These are phyloP conservation scores for Penicillium canariense DNA, from an alignment of 495 filamentous ascomycete genomes.

Conservation along the genomic window DNA sequence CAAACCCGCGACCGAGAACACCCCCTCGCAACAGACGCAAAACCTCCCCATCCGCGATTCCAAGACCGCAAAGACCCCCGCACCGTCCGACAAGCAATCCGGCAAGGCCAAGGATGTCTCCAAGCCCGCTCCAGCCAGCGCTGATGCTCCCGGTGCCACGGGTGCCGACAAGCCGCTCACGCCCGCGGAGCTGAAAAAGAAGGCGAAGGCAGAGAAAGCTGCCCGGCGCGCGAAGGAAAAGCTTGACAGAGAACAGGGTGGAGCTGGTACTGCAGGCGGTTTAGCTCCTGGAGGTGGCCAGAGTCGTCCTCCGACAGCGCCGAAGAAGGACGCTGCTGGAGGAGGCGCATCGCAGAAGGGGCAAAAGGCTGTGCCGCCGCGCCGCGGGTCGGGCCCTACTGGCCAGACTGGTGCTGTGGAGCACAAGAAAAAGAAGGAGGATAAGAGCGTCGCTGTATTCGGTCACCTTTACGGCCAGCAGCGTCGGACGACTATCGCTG, in stretches of 20 bases:
- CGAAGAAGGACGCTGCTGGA: conserved; percentile 43
- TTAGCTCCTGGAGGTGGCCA: conserved; percentile 22
- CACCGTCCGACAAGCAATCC: conserved; percentile 32
- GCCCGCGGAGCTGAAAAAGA: conserved; percentile 69
- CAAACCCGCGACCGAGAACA: conserved; percentile 20
- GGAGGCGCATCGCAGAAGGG: conserved; percentile 34
- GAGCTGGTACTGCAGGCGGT: conserved; percentile 26
- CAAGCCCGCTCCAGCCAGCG: conserved; percentile 9
- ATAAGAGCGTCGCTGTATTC: conserved; percentile 75
- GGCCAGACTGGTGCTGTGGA: conserved; percentile 32
- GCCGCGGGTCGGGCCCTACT: conserved; percentile 42
- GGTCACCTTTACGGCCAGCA: conserved; percentile 79
- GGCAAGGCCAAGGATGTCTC: conserved; percentile 30
- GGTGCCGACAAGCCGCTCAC: conserved; percentile 51
- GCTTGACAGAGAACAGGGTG: conserved; percentile 38
- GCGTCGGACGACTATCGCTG: conserved; percentile 65
- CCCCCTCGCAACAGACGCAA: conserved; percentile 20
- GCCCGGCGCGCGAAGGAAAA: conserved; percentile 66
- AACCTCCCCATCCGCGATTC: conserved; percentile 27
- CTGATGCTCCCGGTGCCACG: conserved; percentile 8
- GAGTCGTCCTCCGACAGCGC: conserved; percentile 33
- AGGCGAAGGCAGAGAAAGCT: conserved; percentile 75
- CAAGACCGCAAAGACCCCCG: conserved; percentile 27
- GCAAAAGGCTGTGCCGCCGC: conserved; percentile 35
- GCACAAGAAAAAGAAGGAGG: conserved; percentile 53